Evolutionary conservation across 1,284 basidiomycete genomes (phyloP).

Genomic region (Tilletia setariae): DNA sequence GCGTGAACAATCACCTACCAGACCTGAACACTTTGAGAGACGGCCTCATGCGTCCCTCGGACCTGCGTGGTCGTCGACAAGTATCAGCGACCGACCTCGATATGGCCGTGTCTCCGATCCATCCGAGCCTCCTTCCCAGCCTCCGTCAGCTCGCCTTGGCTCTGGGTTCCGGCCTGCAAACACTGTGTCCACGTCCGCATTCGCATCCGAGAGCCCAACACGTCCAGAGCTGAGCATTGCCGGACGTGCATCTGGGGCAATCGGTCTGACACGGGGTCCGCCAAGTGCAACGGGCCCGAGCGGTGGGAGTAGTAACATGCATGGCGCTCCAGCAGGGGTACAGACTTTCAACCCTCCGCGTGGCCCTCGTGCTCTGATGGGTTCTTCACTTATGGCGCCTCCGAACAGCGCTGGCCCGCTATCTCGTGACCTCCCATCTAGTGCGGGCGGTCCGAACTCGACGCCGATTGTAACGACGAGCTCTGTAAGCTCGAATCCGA

Average conservation of each 20-base stretch:
- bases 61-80: conserved; percentile 5
- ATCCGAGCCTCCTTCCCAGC: not conserved
- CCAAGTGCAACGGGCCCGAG: not conserved
- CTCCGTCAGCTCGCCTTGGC: not conserved
- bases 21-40: not conserved
- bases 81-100: not conserved
- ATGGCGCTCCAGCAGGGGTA: not conserved
- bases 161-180: not conserved
- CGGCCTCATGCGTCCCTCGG: not conserved
- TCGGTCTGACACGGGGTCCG: not conserved
- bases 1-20: not conserved
- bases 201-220: not conserved
- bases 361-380: conserved; percentile 8
- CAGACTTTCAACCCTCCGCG: conserved; percentile 2
- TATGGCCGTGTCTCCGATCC: not conserved
- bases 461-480: too few relatives aligned
- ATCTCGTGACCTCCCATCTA: too few relatives aligned
- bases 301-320: not conserved
- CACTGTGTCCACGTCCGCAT: not conserved
- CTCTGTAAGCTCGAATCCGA: too few relatives aligned
- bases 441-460: not conserved
- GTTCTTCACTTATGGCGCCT: not conserved
- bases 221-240: conserved; percentile 5
- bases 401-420: not conserved
- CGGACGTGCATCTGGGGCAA: not conserved